Conservation (phyloP, 257 asterid genomes). For the Capsicum rhomboideum region DNA sequence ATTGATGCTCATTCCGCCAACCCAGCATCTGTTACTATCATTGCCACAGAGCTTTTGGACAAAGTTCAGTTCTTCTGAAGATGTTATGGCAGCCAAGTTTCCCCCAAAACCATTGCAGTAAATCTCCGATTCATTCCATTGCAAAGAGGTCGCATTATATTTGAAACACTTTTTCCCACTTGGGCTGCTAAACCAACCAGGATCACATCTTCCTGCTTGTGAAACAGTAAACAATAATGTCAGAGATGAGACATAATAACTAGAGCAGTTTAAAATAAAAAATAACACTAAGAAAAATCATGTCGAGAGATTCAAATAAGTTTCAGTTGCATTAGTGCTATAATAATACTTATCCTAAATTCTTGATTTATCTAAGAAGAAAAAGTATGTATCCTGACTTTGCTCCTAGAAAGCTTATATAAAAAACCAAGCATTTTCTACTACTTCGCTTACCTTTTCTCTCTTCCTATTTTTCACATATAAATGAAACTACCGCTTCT, state of each 20-base stretch:
- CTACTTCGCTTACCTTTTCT: no score
- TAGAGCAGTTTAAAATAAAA: not conserved
- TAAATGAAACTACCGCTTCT: not conserved
- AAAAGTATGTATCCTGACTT: no score
- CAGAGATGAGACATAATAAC: slow-evolving; percentile 1
- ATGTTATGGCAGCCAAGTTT: slow-evolving; percentile 56
- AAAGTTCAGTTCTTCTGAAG: slow-evolving; percentile 44
- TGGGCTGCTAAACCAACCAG: slow-evolving; percentile 52
- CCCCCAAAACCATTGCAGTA: slow-evolving; percentile 51
- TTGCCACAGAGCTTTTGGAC: slow-evolving; percentile 48
- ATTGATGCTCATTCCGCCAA: slow-evolving; percentile 58
- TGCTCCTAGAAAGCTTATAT: no score
- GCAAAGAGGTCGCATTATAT: slow-evolving; percentile 28
- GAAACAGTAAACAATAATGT: not conserved
- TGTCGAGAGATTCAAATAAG: not conserved
- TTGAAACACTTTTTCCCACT: slow-evolving; percentile 46
- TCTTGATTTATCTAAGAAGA: not conserved
- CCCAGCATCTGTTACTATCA: slow-evolving; percentile 64
- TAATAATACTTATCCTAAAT: not conserved
- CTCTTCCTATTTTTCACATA: no score
- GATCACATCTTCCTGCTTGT: slow-evolving; percentile 47
- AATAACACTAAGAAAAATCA: not conserved
- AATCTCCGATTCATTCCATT: slow-evolving; percentile 75
- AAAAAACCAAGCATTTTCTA: no score
- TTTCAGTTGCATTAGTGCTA: not conserved